A percentile compares a stretch with the other conserved stretches of the same genome.
Evolutionary conservation across 2,329 filamentous ascomycete species (phyloP).

Genomic region (Sporothrix brunneoviolacea): DNA sequence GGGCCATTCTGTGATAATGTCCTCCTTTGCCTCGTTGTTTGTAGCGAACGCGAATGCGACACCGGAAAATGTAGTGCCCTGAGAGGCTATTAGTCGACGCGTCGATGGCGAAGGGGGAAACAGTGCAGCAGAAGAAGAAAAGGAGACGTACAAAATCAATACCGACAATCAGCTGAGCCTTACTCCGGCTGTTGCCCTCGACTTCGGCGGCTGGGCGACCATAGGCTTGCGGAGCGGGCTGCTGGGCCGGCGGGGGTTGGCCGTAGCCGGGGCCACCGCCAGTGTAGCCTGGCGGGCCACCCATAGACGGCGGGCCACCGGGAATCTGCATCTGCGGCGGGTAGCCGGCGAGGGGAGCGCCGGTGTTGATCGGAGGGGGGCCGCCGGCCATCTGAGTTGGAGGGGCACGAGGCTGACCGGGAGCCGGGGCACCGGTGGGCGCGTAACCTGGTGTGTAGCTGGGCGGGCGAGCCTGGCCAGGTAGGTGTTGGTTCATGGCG

Average conservation of each 20-base stretch:
- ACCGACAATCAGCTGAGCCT: constrained; percentile 95
- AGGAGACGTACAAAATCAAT: constrained; percentile 81
- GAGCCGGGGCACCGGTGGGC: constrained; percentile 26
- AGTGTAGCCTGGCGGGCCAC: constrained; percentile 39
- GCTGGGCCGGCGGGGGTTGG: constrained; percentile 33
- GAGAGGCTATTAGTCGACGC: background rate
- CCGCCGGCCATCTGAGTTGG: constrained; percentile 57
- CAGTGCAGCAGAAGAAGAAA: background rate
- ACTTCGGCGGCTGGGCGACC: constrained; percentile 57
- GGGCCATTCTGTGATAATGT: constrained; percentile 99
- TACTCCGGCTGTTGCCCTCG: constrained; percentile 80
- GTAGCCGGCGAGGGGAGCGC: constrained; percentile 51
- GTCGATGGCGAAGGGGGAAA: background rate
- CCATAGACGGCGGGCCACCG: constrained; percentile 36
- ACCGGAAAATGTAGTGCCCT: constrained; percentile 97
- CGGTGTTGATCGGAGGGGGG: constrained; percentile 61
- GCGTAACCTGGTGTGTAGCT: constrained; percentile 56
- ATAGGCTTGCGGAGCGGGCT: constrained; percentile 32
- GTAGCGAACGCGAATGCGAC: constrained; percentile 96
- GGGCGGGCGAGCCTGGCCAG: constrained; percentile 53
- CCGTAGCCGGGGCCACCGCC: constrained; percentile 43
- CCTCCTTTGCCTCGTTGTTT: constrained; percentile 94
- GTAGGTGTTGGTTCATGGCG: constrained; percentile 51
- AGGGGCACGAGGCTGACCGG: constrained; percentile 40
- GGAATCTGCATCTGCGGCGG: constrained; percentile 47